phyloP scores from a whole-genome alignment of 768 basidiomycete species.

The Lactarius trivialis region DNA sequence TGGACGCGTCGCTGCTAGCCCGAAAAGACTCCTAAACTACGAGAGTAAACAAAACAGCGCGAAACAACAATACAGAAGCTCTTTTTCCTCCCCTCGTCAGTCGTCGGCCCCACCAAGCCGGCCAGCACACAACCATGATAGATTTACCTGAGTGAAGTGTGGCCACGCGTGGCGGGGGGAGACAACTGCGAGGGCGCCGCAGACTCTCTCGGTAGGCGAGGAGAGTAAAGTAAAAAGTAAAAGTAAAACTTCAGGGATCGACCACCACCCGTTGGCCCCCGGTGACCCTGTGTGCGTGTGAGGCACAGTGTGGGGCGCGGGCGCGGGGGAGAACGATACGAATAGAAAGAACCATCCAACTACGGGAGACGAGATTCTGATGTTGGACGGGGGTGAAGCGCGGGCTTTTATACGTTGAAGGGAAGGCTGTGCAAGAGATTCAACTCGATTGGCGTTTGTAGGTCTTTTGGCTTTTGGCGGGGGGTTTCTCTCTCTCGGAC shows the following conservation, averaged over 20 bases:
- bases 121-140: background rate
- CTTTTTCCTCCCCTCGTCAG: background rate
- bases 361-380: too few relatives aligned
- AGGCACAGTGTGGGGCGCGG: background rate
- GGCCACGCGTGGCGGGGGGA: background rate
- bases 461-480: background rate
- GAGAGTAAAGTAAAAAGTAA: background rate
- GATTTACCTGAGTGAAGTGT: background rate
- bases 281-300: background rate
- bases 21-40: background rate
- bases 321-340: background rate
- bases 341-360: background rate
- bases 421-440: background rate
- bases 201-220: background rate
- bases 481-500: background rate
- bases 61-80: background rate
- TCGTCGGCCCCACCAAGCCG: background rate
- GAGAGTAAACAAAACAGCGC: background rate
- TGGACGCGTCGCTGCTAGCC: conserved; percentile 11
- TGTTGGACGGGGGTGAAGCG: too few relatives aligned
- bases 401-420: background rate
- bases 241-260: background rate
- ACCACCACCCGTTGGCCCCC: background rate
- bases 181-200: background rate
- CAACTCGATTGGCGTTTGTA: too few relatives aligned